Percentiles rank a stretch among this genome's conserved stretches.
Conservation (phyloP, 371 early-diverging fungal species). For the Gilbertella persicaria region DNA sequence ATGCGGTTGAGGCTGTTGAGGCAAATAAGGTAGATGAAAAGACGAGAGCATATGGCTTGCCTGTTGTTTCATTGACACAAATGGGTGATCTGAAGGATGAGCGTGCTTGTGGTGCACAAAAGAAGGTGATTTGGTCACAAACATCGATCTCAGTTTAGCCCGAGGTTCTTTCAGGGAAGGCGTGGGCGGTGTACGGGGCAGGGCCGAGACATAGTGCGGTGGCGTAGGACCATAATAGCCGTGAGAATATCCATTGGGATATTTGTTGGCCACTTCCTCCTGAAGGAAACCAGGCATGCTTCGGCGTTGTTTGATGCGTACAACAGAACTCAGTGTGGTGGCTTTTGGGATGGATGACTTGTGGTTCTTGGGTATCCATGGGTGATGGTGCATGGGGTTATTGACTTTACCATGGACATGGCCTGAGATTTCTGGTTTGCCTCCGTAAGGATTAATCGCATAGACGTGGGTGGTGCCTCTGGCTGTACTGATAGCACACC, state of each 20-base stretch:
- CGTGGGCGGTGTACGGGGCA: not conserved
- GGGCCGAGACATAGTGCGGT: constrained; percentile 10
- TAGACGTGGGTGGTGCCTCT: constrained; percentile 81
- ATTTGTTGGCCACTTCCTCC: constrained; percentile 13
- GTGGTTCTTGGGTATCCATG: constrained; percentile 6
- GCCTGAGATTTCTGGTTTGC: constrained; percentile 63
- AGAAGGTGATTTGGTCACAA: constrained; percentile 39
- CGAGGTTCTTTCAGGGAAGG: constrained; percentile 15
- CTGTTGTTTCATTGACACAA: constrained; percentile 32
- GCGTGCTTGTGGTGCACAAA: constrained; percentile 21
- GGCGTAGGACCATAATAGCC: constrained; percentile 21
- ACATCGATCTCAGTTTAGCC: constrained; percentile 38
- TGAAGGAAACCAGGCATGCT: constrained; percentile 36
- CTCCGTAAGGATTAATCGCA: constrained; percentile 73
- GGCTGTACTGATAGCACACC: constrained; percentile 79
- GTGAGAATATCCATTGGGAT: not conserved
- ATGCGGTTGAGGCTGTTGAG: constrained; percentile 10
- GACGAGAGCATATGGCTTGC: constrained; percentile 42
- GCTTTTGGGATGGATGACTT: constrained; percentile 21
- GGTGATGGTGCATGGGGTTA: constrained; percentile 29
- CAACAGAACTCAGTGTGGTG: constrained; percentile 39
- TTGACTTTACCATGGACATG: constrained; percentile 54
- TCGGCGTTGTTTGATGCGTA: constrained; percentile 58
- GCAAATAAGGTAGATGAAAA: constrained; percentile 23
- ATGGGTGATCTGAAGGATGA: constrained; percentile 7